Percentiles rank a stretch among this genome's conserved stretches.
phyloP scores from a whole-genome alignment of 768 basidiomycete species.

The Lactarius trivialis region DNA sequence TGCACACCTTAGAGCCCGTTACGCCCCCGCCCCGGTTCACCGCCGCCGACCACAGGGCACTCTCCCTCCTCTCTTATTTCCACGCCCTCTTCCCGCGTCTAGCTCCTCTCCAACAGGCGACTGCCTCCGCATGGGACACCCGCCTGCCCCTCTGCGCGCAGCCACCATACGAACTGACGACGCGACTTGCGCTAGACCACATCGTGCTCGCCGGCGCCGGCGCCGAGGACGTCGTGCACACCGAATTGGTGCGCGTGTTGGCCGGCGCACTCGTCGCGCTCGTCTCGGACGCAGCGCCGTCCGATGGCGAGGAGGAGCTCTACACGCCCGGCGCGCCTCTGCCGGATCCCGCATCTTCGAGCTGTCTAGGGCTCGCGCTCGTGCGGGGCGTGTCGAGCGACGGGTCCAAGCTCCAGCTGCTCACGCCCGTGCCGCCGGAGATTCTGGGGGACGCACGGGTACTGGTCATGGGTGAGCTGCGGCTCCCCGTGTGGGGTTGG shows the following conservation, averaged over 20 bases:
- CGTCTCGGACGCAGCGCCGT: constrained; percentile 32
- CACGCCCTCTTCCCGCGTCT: constrained; percentile 41
- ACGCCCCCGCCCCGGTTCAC: constrained; percentile 41
- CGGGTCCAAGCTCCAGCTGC: constrained; percentile 50
- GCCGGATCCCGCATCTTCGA: constrained; percentile 55
- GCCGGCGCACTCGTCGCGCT: constrained; percentile 80
- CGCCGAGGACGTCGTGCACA: constrained; percentile 66
- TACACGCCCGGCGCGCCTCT: constrained; percentile 51
- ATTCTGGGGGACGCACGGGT: constrained; percentile 40
- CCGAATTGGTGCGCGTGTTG: constrained; percentile 64
- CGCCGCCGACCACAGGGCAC: constrained; percentile 62
- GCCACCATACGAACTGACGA: constrained; percentile 68
- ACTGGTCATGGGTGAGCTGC: constrained; percentile 82
- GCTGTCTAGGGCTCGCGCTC: constrained; percentile 70
- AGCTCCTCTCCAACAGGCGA: constrained; percentile 24
- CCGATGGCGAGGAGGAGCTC: constrained; percentile 30
- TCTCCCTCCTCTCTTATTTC: constrained; percentile 74
- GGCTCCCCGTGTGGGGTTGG: constrained; percentile 83
- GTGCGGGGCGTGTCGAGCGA: constrained; percentile 43
- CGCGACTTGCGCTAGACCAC: constrained; percentile 47
- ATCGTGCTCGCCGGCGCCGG: constrained; percentile 69
- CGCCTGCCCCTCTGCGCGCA: constrained; percentile 57
- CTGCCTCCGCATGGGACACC: constrained; percentile 57
- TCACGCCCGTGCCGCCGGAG: constrained; percentile 63
- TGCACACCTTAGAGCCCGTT: constrained; percentile 45